Percentiles rank a stretch among this genome's conserved stretches.
Evolutionary conservation across 768 basidiomycete species (phyloP).

Genomic region (Trametes cubensis): DNA sequence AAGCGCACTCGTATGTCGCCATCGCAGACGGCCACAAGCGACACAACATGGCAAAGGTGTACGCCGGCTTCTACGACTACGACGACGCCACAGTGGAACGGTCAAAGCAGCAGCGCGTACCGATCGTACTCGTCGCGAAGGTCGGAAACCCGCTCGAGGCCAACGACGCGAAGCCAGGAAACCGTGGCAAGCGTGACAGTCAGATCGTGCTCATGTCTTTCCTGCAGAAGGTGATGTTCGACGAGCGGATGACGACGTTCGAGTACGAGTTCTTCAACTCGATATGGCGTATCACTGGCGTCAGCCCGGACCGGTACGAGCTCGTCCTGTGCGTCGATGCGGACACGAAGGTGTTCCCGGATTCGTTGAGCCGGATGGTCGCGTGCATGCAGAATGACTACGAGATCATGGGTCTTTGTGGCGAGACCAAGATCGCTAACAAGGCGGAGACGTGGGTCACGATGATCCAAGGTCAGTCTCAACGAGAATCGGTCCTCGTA

Average conservation of each 20-base stretch:
- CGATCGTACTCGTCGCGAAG: constrained; percentile 95
- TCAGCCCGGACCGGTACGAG: constrained; percentile 95
- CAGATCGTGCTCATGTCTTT: constrained; percentile 98
- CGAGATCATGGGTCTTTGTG: constrained; percentile 99
- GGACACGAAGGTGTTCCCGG: constrained; percentile 98
- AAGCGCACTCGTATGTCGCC: constrained; percentile 94
- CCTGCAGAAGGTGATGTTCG: constrained; percentile 99
- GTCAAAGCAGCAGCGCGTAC: constrained; percentile 95
- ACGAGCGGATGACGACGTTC: constrained; percentile 99
- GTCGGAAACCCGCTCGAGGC: constrained; percentile 89
- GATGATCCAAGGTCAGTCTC: constrained; percentile 94
- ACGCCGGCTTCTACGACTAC: constrained; percentile 96
- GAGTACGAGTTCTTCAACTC: constrained; percentile 99
- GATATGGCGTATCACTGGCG: constrained; percentile 92
- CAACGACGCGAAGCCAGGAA: constrained; percentile 92
- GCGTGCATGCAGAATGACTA: constrained; percentile 96
- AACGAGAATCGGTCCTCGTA: constrained; percentile 1
- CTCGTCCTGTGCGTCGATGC: constrained; percentile 95
- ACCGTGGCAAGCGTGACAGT: constrained; percentile 97
- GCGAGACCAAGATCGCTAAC: constrained; percentile 99
- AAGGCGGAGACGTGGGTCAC: constrained; percentile 98
- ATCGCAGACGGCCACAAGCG: constrained; percentile 99
- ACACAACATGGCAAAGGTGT: constrained; percentile 99
- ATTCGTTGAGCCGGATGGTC: constrained; percentile 94
- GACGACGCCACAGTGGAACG: constrained; percentile 87